These are phyloP conservation scores for Paramecium primaurelia DNA, from an alignment of 73 alveolate species.

Conservation along the genomic window DNA sequence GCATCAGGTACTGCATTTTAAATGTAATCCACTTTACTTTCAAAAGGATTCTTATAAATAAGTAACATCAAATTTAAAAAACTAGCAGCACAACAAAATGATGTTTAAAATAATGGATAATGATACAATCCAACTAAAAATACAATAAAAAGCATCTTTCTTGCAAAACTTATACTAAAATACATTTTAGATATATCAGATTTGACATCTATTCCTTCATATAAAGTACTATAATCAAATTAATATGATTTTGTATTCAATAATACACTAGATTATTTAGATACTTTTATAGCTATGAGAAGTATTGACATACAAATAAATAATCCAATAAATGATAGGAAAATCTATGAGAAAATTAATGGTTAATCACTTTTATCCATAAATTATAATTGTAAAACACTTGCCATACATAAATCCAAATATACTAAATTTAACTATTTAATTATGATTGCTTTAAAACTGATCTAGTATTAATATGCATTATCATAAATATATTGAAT, in stretches of 20 bases:
- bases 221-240: background rate
- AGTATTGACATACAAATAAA: background rate
- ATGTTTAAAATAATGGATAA: conserved; percentile 23
- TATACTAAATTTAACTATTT: background rate
- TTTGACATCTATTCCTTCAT: conserved; percentile 30
- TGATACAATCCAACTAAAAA: background rate
- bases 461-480: background rate
- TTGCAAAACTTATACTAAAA: background rate
- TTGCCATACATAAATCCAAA: conserved; percentile 4
- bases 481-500: background rate
- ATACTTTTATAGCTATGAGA: background rate
- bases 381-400: background rate
- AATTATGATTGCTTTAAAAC: conserved; percentile 2
- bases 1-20: conserved; percentile 9
- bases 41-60: conserved; percentile 3
- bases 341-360: background rate
- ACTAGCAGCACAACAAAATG: conserved; percentile 37
- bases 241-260: background rate
- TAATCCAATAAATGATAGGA: background rate
- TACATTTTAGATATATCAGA: background rate
- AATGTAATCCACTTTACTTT: background rate
- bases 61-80: background rate
- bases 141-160: conserved; percentile 4
- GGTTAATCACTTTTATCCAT: background rate
- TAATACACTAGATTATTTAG: background rate